Evolutionary conservation across 257 asterid genomes (phyloP), one percentile per base, ranked within the genome.

Genomic region (Marsdenia floribunda): DNA sequence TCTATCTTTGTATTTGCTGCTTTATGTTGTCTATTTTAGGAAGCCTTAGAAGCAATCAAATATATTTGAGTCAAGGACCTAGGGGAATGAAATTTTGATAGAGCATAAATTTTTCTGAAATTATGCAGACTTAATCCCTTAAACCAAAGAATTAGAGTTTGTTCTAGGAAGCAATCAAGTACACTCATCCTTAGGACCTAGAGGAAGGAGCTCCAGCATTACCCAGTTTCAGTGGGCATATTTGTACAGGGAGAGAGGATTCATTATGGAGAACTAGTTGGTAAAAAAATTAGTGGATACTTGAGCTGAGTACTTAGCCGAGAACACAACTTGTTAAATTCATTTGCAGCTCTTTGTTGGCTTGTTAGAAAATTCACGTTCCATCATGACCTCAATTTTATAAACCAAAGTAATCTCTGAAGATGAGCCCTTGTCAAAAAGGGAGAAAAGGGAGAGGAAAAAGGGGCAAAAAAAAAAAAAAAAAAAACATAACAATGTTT

Each of bases 1-100:
- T 63, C 24, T 73, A 9, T 33, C 73, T 69, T 52, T 72, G 49
- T 26, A 38, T 42, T 66, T 61, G 35, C 47, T 60, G 37, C 69
- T 44, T 72, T 59, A 24, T 75, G 18, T 44, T 44, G 49, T 44
- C 47, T 60, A 21, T 57, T 44, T 72, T 59, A 24, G 70, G 11
- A 29, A 72, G 33, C 65, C 65, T 49, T 26, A n/a, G 29, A 22
- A 1, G 40, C 66, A 44, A 5, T 46, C 15, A 16, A 55, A 42
- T 64, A 24, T 26, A 18, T 16, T 44, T 16, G 22, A 6, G 46
- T 55, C 63, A 13, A 57, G 42, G 26, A 40, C 55, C 55, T 40
- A 10, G 38, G 15, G 18, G 70, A 22, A 24, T 47, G 44, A 50
- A 52, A 33, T 3, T 21, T 12, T 50, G 40, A 1, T 22, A 4